Evolutionary conservation across 768 basidiomycete genomes (phyloP), one percentile per base, ranked within the genome.

Genomic region (Amyloporia xantha): DNA sequence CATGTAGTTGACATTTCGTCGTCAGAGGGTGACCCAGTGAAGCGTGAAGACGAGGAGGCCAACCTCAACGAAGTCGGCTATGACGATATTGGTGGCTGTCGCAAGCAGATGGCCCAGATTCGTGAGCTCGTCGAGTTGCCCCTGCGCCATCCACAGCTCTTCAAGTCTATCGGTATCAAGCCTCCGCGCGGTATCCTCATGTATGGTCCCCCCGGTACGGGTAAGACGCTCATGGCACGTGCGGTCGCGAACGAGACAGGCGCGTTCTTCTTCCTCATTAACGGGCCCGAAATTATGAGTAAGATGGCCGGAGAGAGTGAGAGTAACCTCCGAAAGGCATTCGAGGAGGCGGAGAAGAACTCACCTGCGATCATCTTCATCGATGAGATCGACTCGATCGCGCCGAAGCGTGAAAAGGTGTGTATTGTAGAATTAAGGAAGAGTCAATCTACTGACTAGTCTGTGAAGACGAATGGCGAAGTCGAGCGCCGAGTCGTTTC

Each of bases 111-210:
- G 87, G 95, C 95, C 2, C 95, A 98, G 67, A 98, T 99, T 53
- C 93, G 96, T 68, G 96, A 98, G 75, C 84, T 99, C 33, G 96
- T 98, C 56, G 96, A 99, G 68, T 77, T 99, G 2, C 96, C 96
- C 26, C 79, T 98, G 37, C 92, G 96, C 50, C 96, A 99, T 70
- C 96, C 96, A 37, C 94, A 98, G 71, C 81, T 99, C 12, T 99
- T 98, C 86, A 99, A 99, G 67, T 94, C 94, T 21, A 99, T 99
- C 65, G 96, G 96, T 81, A 99, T 99, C 80, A 99, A 98, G 69
- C 96, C 96, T 26, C 95, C 95, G 20, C 86, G 95, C 58, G 95
- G 95, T 78, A 94, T 99, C 62, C 84, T 99, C 57, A 87, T 99
- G 91, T 99, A 80, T 63, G 95, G 95, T 48, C 95, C 95, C 55